Conservation (phyloP, 1,284 basidiomycete genomes). For the Cryptococcus sp. region DNA sequence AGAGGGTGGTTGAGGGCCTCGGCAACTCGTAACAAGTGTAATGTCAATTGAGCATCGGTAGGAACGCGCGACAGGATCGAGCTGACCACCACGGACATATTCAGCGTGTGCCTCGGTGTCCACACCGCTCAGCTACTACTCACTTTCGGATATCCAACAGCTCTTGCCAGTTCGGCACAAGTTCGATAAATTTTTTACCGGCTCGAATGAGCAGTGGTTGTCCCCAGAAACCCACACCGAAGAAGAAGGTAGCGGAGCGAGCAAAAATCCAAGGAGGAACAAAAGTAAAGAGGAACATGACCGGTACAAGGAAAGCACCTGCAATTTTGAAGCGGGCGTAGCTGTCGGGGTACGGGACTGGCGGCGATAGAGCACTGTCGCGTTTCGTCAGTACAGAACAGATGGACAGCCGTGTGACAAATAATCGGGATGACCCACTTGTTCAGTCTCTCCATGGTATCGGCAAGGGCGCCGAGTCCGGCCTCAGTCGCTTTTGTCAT, state of each 20-base stretch:
- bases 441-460: slow-evolving; percentile 49
- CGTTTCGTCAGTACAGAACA: neutral
- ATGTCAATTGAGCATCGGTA: slow-evolving; percentile 61
- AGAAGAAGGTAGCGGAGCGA: slow-evolving; percentile 53
- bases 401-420: neutral
- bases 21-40: slow-evolving; percentile 59
- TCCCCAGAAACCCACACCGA: slow-evolving; percentile 60
- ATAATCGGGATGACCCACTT: slow-evolving; percentile 42
- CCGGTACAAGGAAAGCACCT: slow-evolving; percentile 47
- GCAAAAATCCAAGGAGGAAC: slow-evolving; percentile 56
- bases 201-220: slow-evolving; percentile 57
- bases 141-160: slow-evolving; percentile 56
- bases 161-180: slow-evolving; percentile 57
- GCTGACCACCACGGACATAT: slow-evolving; percentile 33
- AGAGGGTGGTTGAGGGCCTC: slow-evolving; percentile 52
- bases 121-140: slow-evolving; percentile 16
- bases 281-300: slow-evolving; percentile 53
- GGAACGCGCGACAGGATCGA: slow-evolving; percentile 59
- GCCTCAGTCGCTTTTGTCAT: slow-evolving; percentile 53
- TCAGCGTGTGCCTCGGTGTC: neutral
- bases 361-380: slow-evolving; percentile 51
- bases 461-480: slow-evolving; percentile 50
- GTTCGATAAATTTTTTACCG: slow-evolving; percentile 52
- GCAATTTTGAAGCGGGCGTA: slow-evolving; percentile 53
- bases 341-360: slow-evolving; percentile 48